A percentile compares a stretch with the other conserved stretches of the same genome.
Evolutionary conservation across 2,329 filamentous ascomycete genomes (phyloP).

Genomic region (Arthrobotrys sinensis): DNA sequence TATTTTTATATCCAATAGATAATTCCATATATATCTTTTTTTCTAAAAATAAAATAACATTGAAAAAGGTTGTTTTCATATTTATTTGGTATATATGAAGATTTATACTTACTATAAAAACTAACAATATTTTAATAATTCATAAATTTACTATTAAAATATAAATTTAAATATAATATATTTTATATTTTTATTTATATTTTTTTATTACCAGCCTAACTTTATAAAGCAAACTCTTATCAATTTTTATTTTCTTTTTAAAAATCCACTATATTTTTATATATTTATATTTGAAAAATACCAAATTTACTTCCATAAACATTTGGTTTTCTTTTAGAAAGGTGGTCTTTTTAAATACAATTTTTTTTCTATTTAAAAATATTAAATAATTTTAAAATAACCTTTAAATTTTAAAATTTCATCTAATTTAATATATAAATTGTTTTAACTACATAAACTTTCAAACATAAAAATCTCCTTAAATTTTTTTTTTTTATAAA

Average conservation of each 20-base stretch:
- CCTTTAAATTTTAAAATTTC: no score
- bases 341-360: not conserved
- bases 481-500: not conserved
- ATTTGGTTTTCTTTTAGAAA: constrained; percentile 14
- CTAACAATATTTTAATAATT: constrained; percentile 5
- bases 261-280: not conserved
- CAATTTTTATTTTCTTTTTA: constrained; percentile 2
- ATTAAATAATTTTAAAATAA: not conserved
- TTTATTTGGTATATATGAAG: constrained; percentile 14
- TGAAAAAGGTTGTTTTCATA: constrained; percentile 23
- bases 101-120: not conserved
- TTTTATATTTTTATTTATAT: constrained; percentile 20
- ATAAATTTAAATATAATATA: constrained; percentile 22
- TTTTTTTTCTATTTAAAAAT: not conserved
- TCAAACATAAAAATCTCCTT: no score
- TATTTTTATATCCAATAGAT: not conserved
- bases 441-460: not conserved
- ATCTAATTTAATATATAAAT: not conserved
- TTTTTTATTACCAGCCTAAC: constrained; percentile 16
- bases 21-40: constrained; percentile 17
- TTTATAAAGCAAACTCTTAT: constrained; percentile 8
- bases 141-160: constrained; percentile 21
- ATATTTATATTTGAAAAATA: not conserved
- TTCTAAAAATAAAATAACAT: not conserved
- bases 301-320: not conserved